Base-by-base conservation (phyloP, 208 protist genomes). In the Leishmania guyanensis region DNA sequence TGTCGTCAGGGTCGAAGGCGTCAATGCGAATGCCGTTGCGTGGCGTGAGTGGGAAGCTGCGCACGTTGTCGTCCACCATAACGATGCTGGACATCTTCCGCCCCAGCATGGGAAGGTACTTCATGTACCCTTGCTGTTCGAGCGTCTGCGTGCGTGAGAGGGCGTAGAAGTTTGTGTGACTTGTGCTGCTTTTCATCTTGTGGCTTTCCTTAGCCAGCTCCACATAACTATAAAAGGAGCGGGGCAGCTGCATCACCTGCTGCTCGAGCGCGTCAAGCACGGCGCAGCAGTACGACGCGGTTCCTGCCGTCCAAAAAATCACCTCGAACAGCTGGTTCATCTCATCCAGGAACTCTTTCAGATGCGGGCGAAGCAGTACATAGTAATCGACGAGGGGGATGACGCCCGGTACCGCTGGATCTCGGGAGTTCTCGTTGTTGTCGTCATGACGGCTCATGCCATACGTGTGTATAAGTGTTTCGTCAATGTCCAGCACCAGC, bases 401-500 rank as follows among this genome's bases (percentile, higher is more conserved):
- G 9, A 83, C 39, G 9, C 66, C 50, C 53, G 78, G 71, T 69
- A 84, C 29, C 17, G 75, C 77, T 5, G 85, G 83, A 64, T 88
- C 78, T 48, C 26, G 16, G n/a, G 50, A 62, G 17, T 68, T 43
- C 50, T 82, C 78, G 46, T 82, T 78, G 29, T 65, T 51, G 78
- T 53, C 43, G 66, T 81, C 81, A 77, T 89, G 86, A 60, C 51
- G 80, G 50, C 70, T 79, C 84, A 95, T 93, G 58, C 80, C 84
- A 78, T 89, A 92, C 3, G 92, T 95, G 79, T 96, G 92, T 36
- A 92, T 82, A 36, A 97, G 90, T 3, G 94, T 96, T 51, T 96
- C 92, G 62, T 97, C 94, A 90, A 97, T 96, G 81, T 97, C 94
- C 16, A 97, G 84, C 46, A 97, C 88, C n/a, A 97, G 82, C 54